phyloP scores from a whole-genome alignment of 768 basidiomycete genomes.

The Leccinum incarnatum region DNA sequence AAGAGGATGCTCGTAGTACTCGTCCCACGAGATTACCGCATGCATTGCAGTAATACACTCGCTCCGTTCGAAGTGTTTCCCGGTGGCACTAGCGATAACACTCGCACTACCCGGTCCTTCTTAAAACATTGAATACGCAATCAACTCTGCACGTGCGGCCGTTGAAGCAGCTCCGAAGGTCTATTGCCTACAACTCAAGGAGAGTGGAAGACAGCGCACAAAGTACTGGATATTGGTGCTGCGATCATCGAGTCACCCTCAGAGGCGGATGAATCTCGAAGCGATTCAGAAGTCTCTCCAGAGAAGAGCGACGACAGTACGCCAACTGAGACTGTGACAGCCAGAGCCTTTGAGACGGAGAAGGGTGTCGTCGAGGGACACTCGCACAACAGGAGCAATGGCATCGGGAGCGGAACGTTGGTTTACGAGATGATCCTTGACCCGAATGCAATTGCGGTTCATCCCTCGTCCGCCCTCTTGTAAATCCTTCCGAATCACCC shows the following conservation, averaged over 20 bases:
- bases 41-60: slow-evolving; percentile 52
- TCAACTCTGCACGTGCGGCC: slow-evolving; percentile 63
- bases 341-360: slow-evolving; percentile 16
- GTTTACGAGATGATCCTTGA: slow-evolving; percentile 31
- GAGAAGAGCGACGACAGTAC: not conserved
- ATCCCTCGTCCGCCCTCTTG: slow-evolving; percentile 44
- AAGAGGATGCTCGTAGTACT: slow-evolving; percentile 54
- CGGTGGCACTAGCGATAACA: too few relatives aligned
- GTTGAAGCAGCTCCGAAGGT: slow-evolving; percentile 70
- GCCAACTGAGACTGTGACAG: not conserved
- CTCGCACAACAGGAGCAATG: not conserved
- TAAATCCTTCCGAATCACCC: slow-evolving; percentile 47
- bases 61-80: slow-evolving; percentile 21
- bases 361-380: not conserved
- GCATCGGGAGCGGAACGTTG: not conserved
- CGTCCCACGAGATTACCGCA: slow-evolving; percentile 58
- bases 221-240: too few relatives aligned
- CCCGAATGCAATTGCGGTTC: slow-evolving; percentile 31
- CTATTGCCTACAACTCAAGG: slow-evolving; percentile 75
- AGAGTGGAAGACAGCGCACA: slow-evolving; percentile 49
- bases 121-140: slow-evolving; percentile 66
- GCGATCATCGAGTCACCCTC: too few relatives aligned
- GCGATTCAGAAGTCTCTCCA: too few relatives aligned
- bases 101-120: slow-evolving; percentile 44
- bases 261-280: too few relatives aligned